Conservation (phyloP, 2,329 filamentous ascomycete species). For the Nigrospora oryzae region DNA sequence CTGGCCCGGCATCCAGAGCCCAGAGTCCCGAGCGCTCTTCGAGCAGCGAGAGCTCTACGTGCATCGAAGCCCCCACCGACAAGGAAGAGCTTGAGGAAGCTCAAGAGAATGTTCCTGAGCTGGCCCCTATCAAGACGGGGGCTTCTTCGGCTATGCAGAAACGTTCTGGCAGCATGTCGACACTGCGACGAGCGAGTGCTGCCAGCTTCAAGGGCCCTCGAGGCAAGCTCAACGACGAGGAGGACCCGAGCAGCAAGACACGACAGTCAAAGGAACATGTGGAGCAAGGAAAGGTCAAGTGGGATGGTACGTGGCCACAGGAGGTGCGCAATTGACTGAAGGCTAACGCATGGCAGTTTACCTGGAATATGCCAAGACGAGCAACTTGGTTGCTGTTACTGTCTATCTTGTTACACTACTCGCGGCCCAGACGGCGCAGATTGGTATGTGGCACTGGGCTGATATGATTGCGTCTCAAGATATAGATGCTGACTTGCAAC, state of each 20-base stretch:
- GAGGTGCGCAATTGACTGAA: neutral
- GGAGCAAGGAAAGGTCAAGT: conserved; percentile 97
- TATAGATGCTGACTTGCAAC: too few species aligned
- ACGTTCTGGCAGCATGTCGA: conserved; percentile 63
- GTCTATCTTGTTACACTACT: conserved; percentile 74
- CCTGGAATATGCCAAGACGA: conserved; percentile 86
- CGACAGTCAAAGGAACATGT: conserved; percentile 80
- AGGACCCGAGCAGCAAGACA: conserved; percentile 66
- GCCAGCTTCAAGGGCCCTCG: conserved; percentile 82
- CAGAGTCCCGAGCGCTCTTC: conserved; percentile 34
- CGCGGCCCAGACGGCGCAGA: conserved; percentile 71
- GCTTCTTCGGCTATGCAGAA: conserved; percentile 40
- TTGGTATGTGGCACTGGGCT: conserved; percentile 46
- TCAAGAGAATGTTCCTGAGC: conserved; percentile 66
- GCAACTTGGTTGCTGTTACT: conserved; percentile 74
- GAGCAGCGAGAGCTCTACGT: conserved; percentile 48
- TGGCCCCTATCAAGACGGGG: conserved; percentile 63
- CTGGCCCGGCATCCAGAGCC: conserved; percentile 25
- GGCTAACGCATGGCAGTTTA: conserved; percentile 51
- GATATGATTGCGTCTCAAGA: conserved; percentile 16
- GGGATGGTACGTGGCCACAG: conserved; percentile 44
- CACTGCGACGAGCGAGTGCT: conserved; percentile 81
- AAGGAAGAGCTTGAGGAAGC: conserved; percentile 67
- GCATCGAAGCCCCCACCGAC: conserved; percentile 41
- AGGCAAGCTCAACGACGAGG: conserved; percentile 78